Evolutionary conservation across 495 filamentous ascomycete genomes (phyloP).

Genomic region (Darksidea phi): DNA sequence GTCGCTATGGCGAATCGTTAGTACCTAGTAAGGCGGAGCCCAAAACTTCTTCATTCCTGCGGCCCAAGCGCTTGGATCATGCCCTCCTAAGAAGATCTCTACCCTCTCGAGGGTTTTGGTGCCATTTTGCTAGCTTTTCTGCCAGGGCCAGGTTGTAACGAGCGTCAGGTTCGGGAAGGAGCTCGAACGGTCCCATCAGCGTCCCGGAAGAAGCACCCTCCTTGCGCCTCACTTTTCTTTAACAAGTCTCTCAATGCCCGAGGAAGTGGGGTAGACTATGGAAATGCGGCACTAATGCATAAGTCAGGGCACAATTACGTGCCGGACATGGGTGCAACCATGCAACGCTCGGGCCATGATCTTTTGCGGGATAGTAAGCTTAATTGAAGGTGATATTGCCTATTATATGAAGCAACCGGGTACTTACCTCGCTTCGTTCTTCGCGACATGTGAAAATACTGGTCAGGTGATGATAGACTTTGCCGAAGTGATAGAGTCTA

Average conservation of each 20-base stretch:
- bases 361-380: slow-evolving; percentile 20
- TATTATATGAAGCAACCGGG: neutral
- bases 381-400: slow-evolving; percentile 24
- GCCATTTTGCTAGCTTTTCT: too few species aligned
- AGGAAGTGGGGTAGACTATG: neutral
- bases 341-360: slow-evolving; percentile 17
- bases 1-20: neutral
- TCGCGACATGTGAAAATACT: neutral
- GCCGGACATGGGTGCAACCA: slow-evolving; percentile 2
- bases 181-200: too few species aligned
- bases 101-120: too few species aligned
- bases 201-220: too few species aligned
- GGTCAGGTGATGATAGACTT: neutral
- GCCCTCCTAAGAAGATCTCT: too few species aligned
- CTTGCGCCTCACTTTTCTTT: slow-evolving; percentile 9
- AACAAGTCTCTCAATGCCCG: neutral
- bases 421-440: neutral
- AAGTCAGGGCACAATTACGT: slow-evolving; percentile 14
- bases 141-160: too few species aligned
- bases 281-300: slow-evolving; percentile 3
- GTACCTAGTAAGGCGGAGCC: too few species aligned
- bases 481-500: neutral
- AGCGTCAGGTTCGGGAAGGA: too few species aligned
- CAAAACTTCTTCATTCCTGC: too few species aligned
- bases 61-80: too few species aligned